These are phyloP conservation scores for Xylaria intraflava DNA, from an alignment of 495 filamentous ascomycete genomes.

Conservation along the genomic window DNA sequence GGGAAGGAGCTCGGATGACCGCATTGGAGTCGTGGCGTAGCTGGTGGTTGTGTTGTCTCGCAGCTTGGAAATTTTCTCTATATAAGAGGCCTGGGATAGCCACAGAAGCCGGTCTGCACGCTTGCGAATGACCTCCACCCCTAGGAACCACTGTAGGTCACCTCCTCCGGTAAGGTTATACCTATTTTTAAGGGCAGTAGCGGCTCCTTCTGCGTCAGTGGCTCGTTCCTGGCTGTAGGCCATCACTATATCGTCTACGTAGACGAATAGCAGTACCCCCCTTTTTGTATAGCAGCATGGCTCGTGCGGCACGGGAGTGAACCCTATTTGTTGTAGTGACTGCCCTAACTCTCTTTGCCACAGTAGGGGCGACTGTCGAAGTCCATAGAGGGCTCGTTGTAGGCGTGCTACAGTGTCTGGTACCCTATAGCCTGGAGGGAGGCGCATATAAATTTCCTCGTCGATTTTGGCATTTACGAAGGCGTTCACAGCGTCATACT, in stretches of 20 bases:
- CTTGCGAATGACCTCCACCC: not conserved
- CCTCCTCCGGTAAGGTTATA: not conserved
- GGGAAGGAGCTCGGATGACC: not conserved
- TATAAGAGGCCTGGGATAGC: not conserved
- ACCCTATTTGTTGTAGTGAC: not conserved
- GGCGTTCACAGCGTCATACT: slow-evolving; percentile 12
- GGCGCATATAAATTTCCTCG: not conserved
- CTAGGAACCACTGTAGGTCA: not conserved
- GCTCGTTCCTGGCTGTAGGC: too few relatives aligned
- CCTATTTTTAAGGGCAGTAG: not conserved
- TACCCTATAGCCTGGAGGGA: too few relatives aligned
- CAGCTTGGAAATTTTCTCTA: not conserved
- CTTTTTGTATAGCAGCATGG: not conserved
- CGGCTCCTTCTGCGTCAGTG: not conserved
- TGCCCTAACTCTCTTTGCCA: not conserved
- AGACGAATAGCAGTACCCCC: not conserved
- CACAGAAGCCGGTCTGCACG: not conserved
- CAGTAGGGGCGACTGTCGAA: not conserved
- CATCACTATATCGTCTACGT: too few relatives aligned
- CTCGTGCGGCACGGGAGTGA: not conserved
- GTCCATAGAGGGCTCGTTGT: too few relatives aligned
- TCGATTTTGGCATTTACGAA: not conserved
- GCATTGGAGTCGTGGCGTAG: not conserved
- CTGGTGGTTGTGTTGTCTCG: not conserved
- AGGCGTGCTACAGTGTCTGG: too few relatives aligned